These are phyloP conservation scores for Phalaenopsis aphrodite DNA, from an alignment of 106 monocot genomes.

Conservation along the genomic window DNA sequence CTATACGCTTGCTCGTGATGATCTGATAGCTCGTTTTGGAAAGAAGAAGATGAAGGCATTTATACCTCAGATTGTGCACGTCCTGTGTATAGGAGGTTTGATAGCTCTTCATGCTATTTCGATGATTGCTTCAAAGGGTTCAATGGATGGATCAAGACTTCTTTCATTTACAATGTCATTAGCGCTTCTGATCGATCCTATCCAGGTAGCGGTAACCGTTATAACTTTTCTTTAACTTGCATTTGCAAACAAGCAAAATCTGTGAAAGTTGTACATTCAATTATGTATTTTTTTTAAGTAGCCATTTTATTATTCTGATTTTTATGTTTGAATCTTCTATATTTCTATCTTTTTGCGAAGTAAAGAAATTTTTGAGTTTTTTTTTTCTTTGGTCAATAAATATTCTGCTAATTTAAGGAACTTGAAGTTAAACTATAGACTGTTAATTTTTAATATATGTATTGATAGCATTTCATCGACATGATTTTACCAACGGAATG, in stretches of 20 bases:
- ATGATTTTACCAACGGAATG: too few relatives aligned
- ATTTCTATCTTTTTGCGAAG: too few relatives aligned
- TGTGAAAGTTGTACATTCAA: neutral
- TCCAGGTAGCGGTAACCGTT: conserved; percentile 36
- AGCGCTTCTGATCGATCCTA: conserved; percentile 57
- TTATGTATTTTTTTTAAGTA: neutral
- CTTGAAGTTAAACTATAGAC: too few relatives aligned
- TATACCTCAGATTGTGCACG: conserved; percentile 59
- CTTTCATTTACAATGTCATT: conserved; percentile 67
- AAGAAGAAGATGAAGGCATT: conserved; percentile 80
- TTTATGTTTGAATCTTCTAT: too few relatives aligned
- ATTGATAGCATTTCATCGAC: too few relatives aligned
- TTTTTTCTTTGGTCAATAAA: too few relatives aligned
- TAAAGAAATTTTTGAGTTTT: too few relatives aligned
- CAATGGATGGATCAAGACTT: conserved; percentile 35
- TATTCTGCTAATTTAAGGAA: too few relatives aligned
- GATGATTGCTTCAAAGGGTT: conserved; percentile 29
- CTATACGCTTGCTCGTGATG: conserved; percentile 46
- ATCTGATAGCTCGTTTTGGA: conserved; percentile 28
- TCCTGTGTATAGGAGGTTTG: conserved; percentile 48
- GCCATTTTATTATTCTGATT: too few relatives aligned
- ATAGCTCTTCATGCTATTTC: conserved; percentile 43
- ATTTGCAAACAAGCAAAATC: neutral
- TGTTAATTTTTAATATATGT: too few relatives aligned
- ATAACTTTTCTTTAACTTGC: neutral